Conservation (phyloP, 257 asterid species). For the Asclepias syriaca region DNA sequence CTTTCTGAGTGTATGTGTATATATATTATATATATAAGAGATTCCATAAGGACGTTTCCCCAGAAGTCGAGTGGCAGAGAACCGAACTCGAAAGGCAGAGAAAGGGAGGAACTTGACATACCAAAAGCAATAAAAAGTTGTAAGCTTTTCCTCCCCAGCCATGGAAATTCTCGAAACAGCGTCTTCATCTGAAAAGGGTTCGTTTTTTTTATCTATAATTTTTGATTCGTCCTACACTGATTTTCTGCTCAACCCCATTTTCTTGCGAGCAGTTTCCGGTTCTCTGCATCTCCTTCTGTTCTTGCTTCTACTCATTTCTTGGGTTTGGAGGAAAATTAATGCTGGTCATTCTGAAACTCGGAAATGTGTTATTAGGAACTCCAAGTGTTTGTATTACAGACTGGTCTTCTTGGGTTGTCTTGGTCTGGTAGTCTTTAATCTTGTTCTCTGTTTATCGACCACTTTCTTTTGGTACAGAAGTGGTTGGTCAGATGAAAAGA, state of each 20-base stretch:
- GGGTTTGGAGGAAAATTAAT: constrained; percentile 32
- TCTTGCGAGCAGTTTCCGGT: constrained; percentile 43
- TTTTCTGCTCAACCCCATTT: constrained; percentile 39
- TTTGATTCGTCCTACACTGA: constrained; percentile 23
- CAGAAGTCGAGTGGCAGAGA: not conserved
- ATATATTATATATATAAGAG: not conserved
- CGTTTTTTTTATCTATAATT: constrained; percentile 15
- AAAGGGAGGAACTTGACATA: not conserved
- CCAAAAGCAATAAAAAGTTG: not conserved
- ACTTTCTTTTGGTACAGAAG: constrained; percentile 56
- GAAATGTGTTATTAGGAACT: constrained; percentile 20
- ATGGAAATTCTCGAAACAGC: constrained; percentile 12
- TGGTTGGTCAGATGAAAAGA: constrained; percentile 74
- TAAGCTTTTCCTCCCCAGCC: not conserved
- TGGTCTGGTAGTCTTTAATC: constrained; percentile 42
- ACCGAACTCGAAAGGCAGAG: not conserved
- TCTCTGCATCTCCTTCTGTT: constrained; percentile 48
- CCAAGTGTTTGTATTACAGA: constrained; percentile 26
- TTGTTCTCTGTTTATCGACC: constrained; percentile 40
- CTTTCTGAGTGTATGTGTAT: not conserved
- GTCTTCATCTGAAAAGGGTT: constrained; percentile 17
- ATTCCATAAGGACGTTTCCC: not conserved
- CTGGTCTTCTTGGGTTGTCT: constrained; percentile 36
- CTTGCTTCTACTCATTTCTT: constrained; percentile 22
- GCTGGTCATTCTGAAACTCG: constrained; percentile 11